Conservation (phyloP, 2,329 filamentous ascomycete species). For the Pseudopithomyces chartarum region DNA sequence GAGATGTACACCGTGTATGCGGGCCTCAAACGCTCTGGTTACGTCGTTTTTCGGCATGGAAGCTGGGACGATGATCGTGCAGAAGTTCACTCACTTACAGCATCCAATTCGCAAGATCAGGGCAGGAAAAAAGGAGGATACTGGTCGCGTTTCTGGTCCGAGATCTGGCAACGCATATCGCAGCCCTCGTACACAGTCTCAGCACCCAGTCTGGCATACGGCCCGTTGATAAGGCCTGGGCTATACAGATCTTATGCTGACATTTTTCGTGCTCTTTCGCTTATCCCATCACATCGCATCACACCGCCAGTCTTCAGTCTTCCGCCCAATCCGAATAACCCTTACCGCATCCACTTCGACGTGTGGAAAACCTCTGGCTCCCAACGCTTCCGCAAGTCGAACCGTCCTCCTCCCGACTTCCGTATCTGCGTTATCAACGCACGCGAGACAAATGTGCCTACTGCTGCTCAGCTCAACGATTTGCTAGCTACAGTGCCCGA, state of each 20-base stretch:
- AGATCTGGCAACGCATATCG: conserved; percentile 40
- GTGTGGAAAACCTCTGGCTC: conserved; percentile 73
- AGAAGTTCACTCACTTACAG: conserved; percentile 14
- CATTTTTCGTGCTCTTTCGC: conserved; percentile 76
- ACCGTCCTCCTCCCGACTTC: conserved; percentile 80
- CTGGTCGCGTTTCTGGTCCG: conserved; percentile 42
- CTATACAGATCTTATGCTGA: conserved; percentile 62
- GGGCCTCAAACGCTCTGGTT: conserved; percentile 80
- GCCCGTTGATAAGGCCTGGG: conserved; percentile 58
- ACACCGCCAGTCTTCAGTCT: conserved; percentile 41
- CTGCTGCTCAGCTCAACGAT: conserved; percentile 70
- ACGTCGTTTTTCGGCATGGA: conserved; percentile 76
- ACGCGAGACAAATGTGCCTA: conserved; percentile 71
- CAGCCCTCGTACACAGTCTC: conserved; percentile 23
- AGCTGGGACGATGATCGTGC: conserved; percentile 45
- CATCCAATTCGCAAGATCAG: conserved; percentile 8
- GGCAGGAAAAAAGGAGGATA: conserved; percentile 17
- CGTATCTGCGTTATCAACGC: conserved; percentile 82
- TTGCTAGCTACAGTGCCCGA: conserved; percentile 77
- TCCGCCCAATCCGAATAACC: conserved; percentile 47
- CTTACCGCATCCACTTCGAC: conserved; percentile 77
- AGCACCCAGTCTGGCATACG: conserved; percentile 38
- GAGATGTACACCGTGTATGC: conserved; percentile 89
- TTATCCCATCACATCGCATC: conserved; percentile 72
- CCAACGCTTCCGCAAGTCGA: conserved; percentile 73